Conservation (phyloP, 2,329 filamentous ascomycete genomes). For the Ascochyta fabae region DNA sequence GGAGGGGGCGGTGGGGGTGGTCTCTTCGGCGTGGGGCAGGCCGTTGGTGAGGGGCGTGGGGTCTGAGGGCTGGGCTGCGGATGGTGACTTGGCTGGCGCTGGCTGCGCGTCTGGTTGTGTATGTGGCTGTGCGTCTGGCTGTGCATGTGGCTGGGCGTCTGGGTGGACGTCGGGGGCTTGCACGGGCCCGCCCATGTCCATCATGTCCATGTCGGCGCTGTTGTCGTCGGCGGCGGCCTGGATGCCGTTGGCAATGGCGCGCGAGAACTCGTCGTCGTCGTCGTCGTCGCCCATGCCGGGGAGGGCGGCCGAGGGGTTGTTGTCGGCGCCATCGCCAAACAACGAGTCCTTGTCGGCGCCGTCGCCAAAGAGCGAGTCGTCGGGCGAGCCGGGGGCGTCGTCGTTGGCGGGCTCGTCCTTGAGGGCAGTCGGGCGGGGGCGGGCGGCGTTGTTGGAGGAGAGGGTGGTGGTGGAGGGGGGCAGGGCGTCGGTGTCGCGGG, state of each 20-base stretch:
- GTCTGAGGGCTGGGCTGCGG: constrained; percentile 18
- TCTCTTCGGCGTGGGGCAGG: constrained; percentile 60
- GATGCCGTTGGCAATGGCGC: constrained; percentile 68
- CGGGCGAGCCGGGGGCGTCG: constrained; percentile 68
- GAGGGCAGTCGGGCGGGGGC: constrained; percentile 56
- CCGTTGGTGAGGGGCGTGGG: constrained; percentile 51
- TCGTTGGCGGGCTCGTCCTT: constrained; percentile 54
- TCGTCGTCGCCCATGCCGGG: constrained; percentile 75
- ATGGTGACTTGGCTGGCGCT: background rate
- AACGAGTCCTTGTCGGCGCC: constrained; percentile 71
- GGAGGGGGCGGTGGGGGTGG: constrained; percentile 21
- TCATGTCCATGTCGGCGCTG: constrained; percentile 53
- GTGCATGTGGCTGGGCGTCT: background rate
- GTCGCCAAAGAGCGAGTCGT: constrained; percentile 89
- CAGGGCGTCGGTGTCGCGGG: constrained; percentile 70
- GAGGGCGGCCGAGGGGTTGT: constrained; percentile 52
- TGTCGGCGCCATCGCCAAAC: constrained; percentile 75
- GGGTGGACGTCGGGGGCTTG: constrained; percentile 44
- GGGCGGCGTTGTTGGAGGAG: constrained; percentile 72
- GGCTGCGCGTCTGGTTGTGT: constrained; percentile 2
- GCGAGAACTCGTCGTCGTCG: constrained; percentile 71
- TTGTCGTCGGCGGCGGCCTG: constrained; percentile 55
- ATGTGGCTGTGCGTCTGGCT: background rate
- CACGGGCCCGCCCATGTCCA: constrained; percentile 53
- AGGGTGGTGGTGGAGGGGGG: constrained; percentile 69